A percentile compares a stretch with the other conserved stretches of the same genome.
Evolutionary conservation across 148 eudicot species (phyloP).

Genomic region (Cornus suecica): DNA sequence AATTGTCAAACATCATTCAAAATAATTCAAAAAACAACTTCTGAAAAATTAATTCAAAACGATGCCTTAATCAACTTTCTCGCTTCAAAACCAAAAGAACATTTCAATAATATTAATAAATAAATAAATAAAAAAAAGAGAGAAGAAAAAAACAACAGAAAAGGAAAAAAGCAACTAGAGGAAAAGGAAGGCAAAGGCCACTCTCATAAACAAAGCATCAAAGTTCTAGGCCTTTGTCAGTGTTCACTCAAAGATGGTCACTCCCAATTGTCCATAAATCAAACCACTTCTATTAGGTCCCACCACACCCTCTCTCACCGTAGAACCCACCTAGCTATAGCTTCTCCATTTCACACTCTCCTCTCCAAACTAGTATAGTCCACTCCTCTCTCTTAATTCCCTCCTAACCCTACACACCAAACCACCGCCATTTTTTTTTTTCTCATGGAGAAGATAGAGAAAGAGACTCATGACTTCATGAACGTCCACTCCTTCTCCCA

Average conservation of each 20-base stretch:
- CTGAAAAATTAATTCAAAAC: no score
- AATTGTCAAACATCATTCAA: no score
- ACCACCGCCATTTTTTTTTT: background rate
- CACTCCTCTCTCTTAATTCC: background rate
- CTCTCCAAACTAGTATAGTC: no score
- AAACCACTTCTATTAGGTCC: background rate
- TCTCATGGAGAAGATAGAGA: conserved; percentile 53
- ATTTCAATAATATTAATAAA: no score
- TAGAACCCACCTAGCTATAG: background rate
- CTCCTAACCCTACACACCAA: background rate
- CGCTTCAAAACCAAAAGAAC: no score
- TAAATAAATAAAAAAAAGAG: no score
- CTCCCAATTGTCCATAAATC: background rate
- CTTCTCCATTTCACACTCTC: background rate
- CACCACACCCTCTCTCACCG: background rate
- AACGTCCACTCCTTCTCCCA: conserved; percentile 92
- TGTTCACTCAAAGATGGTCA: background rate
- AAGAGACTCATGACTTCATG: conserved; percentile 84
- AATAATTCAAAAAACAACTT: no score
- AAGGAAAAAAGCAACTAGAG: no score
- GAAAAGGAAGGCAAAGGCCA: background rate
- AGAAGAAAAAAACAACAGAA: no score
- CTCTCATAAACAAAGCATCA: background rate
- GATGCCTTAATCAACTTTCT: no score
- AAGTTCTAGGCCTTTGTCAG: background rate